Percentiles rank a stretch among this genome's conserved stretches.
These are phyloP conservation scores for Lachancea meyersii DNA, from an alignment of 805 yeast genomes.

Conservation along the genomic window DNA sequence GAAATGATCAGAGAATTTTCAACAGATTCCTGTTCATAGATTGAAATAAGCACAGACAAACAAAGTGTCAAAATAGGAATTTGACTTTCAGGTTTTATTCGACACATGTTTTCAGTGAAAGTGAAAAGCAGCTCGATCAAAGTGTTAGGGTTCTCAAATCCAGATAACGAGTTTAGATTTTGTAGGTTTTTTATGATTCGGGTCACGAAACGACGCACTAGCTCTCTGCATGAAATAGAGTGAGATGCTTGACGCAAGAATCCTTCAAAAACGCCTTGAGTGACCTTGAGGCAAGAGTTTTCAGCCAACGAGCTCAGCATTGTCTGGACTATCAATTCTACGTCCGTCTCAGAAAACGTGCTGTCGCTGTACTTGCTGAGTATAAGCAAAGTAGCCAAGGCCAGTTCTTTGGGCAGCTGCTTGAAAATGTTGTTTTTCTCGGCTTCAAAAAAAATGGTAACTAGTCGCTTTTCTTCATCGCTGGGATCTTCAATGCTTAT, in stretches of 20 bases:
- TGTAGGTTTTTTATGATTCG: neutral
- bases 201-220: slow-evolving; percentile 1
- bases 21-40: neutral
- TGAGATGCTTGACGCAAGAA: slow-evolving; percentile 33
- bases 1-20: neutral
- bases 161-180: neutral
- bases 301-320: slow-evolving; percentile 35
- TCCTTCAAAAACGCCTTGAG: slow-evolving; percentile 58
- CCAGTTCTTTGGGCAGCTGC: slow-evolving; percentile 29
- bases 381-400: slow-evolving; percentile 39
- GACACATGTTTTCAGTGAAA: neutral
- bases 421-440: slow-evolving; percentile 25
- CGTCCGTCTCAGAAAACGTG: slow-evolving; percentile 33
- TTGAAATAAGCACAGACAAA: neutral
- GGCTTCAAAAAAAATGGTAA: slow-evolving; percentile 36
- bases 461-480: slow-evolving; percentile 24
- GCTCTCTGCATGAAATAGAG: neutral
- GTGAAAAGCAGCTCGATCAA: neutral
- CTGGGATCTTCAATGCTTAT: slow-evolving; percentile 17
- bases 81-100: neutral
- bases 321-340: slow-evolving; percentile 31
- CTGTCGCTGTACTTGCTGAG: slow-evolving; percentile 36
- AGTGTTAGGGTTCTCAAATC: neutral
- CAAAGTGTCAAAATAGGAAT: neutral
- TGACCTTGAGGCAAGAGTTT: slow-evolving; percentile 35